phyloP scores from a whole-genome alignment of 2,329 filamentous ascomycete genomes.

The Apiospora sp. region DNA sequence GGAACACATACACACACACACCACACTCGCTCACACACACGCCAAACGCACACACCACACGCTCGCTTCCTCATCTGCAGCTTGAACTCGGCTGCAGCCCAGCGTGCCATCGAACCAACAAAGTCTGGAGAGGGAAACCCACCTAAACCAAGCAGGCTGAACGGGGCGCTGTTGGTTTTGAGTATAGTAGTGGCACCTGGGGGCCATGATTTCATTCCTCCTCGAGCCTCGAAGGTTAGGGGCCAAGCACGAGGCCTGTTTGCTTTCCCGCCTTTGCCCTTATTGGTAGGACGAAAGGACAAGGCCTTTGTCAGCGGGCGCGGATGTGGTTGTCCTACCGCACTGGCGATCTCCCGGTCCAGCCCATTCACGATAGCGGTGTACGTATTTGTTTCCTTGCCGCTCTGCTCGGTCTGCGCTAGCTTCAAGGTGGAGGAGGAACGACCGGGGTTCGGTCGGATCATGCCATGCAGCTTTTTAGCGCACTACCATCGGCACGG shows the following conservation, averaged over 20 bases:
- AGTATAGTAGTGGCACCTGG: constrained; percentile 9
- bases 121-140: constrained; percentile 8
- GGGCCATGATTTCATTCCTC: constrained; percentile 9
- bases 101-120: constrained; percentile 14
- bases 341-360: constrained; percentile 5
- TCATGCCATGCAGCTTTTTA: constrained; percentile 11
- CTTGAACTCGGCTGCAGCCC: constrained; percentile 7
- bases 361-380: constrained; percentile 7
- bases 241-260: constrained; percentile 2
- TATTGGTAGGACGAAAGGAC: not conserved
- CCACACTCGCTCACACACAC: not conserved
- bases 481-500: constrained; percentile 1
- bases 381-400: not conserved
- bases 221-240: not conserved
- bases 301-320: constrained; percentile 3
- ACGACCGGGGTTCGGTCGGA: constrained; percentile 3
- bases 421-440: constrained; percentile 6
- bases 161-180: not conserved
- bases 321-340: not conserved
- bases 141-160: not conserved
- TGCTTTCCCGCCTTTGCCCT: not conserved
- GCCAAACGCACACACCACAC: not conserved
- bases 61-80: constrained; percentile 15
- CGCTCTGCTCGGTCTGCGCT: constrained; percentile 14
- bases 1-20: not conserved